phyloP scores from a whole-genome alignment of 495 filamentous ascomycete genomes.

The Podospora australis region DNA sequence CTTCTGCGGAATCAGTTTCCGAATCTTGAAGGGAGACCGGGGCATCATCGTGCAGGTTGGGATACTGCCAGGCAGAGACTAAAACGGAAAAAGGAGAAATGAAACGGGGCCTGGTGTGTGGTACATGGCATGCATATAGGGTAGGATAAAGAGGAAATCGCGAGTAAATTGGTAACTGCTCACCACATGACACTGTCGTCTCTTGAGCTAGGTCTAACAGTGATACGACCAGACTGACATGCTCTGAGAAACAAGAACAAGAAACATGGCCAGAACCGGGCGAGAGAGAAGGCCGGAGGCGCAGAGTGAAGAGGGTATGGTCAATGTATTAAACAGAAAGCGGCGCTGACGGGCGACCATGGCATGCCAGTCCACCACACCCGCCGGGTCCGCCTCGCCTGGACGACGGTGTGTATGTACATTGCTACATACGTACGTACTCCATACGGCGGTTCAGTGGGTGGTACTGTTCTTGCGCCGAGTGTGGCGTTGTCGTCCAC shows the following conservation, averaged over 20 bases:
- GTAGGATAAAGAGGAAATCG: background rate
- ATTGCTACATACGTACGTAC: background rate
- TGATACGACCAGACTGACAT: slow-evolving; percentile 5
- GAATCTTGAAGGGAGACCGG: slow-evolving; percentile 38
- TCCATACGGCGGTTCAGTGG: background rate
- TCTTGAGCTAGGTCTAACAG: slow-evolving; percentile 1
- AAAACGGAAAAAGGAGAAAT: slow-evolving; percentile 3
- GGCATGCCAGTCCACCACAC: slow-evolving; percentile 3
- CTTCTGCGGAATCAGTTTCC: slow-evolving; percentile 36
- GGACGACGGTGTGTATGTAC: slow-evolving; percentile 1
- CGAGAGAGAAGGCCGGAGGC: slow-evolving; percentile 4
- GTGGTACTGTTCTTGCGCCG: slow-evolving; percentile 9
- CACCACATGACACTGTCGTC: slow-evolving; percentile 5
- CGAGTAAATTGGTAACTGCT: background rate
- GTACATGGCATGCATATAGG: slow-evolving; percentile 11
- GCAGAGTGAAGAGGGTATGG: slow-evolving; percentile 7
- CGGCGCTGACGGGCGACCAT: slow-evolving; percentile 9
- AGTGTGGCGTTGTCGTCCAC: slow-evolving; percentile 20
- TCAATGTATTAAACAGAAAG: slow-evolving; percentile 11
- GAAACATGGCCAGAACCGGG: slow-evolving; percentile 8
- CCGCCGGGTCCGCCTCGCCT: slow-evolving; percentile 9
- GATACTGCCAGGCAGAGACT: slow-evolving; percentile 1
- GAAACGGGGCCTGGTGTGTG: slow-evolving; percentile 5
- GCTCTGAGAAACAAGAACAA: slow-evolving; percentile 3
- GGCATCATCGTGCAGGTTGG: slow-evolving; percentile 30